Evolutionary conservation across 2,329 filamentous ascomycete genomes (phyloP).

Genomic region (Aspergillus sergii): DNA sequence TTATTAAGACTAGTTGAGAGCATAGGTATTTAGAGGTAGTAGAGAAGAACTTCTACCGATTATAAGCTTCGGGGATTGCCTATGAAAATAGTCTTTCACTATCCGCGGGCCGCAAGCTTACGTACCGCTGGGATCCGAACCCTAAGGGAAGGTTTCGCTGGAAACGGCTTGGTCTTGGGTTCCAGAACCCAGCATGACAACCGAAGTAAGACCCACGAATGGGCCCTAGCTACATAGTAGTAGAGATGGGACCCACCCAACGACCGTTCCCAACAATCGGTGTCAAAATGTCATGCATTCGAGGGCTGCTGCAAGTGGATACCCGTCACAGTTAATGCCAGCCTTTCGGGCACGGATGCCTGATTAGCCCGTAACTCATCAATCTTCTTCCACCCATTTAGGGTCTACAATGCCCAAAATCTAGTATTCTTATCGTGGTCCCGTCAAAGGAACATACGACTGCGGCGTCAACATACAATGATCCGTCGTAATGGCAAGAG

Average conservation of each 20-base stretch:
- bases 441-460: not conserved
- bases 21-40: too few relatives aligned
- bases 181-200: not conserved
- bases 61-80: too few relatives aligned
- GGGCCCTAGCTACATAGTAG: too few relatives aligned
- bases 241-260: too few relatives aligned
- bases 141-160: not conserved
- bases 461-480: not conserved
- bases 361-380: not conserved
- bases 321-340: not conserved
- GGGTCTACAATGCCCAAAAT: not conserved
- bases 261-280: not conserved
- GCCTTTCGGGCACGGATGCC: not conserved
- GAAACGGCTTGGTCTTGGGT: not conserved
- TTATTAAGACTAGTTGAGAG: too few relatives aligned
- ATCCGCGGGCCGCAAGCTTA: not conserved
- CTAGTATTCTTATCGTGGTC: not conserved
- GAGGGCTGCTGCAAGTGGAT: not conserved
- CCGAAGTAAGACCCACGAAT: not conserved
- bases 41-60: too few relatives aligned
- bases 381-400: not conserved
- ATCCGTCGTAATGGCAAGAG: not conserved
- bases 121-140: not conserved
- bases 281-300: not conserved
- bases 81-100: not conserved